Percentiles rank a stretch among this genome's conserved stretches.
Conservation (phyloP, 2,329 filamentous ascomycete genomes). For the Colletotrichum sp. region DNA sequence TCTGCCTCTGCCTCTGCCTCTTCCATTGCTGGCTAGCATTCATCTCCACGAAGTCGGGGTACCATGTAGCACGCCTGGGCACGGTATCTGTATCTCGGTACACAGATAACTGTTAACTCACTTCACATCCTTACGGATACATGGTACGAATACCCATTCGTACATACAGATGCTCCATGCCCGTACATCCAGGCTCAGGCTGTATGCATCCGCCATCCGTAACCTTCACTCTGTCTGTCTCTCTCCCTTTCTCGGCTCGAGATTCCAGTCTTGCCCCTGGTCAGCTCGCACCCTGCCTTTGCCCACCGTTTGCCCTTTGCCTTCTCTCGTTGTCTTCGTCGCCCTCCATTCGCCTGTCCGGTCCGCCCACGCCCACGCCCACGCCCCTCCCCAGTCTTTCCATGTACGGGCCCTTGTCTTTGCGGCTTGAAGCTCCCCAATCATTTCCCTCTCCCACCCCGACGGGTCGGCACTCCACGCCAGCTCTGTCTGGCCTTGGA, state of each 20-base stretch:
- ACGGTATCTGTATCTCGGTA: constrained; percentile 1
- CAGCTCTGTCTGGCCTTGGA: constrained; percentile 13
- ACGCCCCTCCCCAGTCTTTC: background rate
- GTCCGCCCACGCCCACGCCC: background rate
- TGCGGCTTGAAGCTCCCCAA: constrained; percentile 18
- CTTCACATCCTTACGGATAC: background rate
- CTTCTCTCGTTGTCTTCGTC: background rate
- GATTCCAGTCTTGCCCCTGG: constrained; percentile 20
- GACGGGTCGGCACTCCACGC: constrained; percentile 22
- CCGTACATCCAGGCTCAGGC: constrained; percentile 1
- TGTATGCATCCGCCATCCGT: constrained; percentile 19
- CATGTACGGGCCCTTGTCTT: constrained; percentile 10
- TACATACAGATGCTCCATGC: background rate
- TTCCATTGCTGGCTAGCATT: background rate
- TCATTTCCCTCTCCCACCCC: constrained; percentile 20
- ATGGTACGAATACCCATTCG: background rate
- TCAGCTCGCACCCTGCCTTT: constrained; percentile 15
- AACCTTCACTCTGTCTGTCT: constrained; percentile 1
- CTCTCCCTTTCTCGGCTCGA: constrained; percentile 21
- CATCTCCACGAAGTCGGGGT: background rate
- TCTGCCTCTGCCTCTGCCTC: background rate
- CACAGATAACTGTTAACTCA: background rate
- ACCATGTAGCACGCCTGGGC: constrained; percentile 9
- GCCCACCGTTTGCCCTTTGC: constrained; percentile 19
- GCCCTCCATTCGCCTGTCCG: constrained; percentile 9